These are phyloP conservation scores for Avena insularis DNA, from an alignment of 176 grass and related monocot genomes.

Conservation along the genomic window DNA sequence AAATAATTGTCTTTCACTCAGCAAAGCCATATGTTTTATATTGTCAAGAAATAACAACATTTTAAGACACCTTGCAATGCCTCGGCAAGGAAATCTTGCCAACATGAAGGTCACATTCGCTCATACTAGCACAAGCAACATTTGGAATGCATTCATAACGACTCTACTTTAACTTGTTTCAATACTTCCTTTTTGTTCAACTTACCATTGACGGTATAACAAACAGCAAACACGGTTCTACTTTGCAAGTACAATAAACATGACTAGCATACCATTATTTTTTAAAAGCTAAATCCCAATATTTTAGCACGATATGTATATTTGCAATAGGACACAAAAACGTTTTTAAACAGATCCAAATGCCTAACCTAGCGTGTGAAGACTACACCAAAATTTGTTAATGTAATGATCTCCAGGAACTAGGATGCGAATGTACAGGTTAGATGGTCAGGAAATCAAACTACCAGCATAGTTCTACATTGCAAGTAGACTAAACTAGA, in stretches of 20 bases:
- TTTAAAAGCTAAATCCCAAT: not conserved
- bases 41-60: not conserved
- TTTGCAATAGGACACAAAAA: not conserved
- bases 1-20: not conserved
- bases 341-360: not conserved
- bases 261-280: not conserved
- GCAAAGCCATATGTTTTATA: not conserved
- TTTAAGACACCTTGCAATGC: conserved; percentile 17
- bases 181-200: not conserved
- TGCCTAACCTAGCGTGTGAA: not conserved
- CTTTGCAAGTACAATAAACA: not conserved
- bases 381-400: not conserved
- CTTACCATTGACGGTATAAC: not conserved
- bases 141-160: not conserved
- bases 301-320: not conserved
- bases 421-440: not conserved
- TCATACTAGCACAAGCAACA: not conserved
- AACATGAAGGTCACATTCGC: not conserved
- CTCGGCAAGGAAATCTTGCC: conserved; percentile 4
- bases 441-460: conserved; percentile 32
- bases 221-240: not conserved
- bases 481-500: conserved; percentile 1
- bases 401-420: not conserved
- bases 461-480: not conserved
- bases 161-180: not conserved